These are phyloP conservation scores for Hibiscus trionum DNA, from an alignment of 345 rosid genomes.

Conservation along the genomic window DNA sequence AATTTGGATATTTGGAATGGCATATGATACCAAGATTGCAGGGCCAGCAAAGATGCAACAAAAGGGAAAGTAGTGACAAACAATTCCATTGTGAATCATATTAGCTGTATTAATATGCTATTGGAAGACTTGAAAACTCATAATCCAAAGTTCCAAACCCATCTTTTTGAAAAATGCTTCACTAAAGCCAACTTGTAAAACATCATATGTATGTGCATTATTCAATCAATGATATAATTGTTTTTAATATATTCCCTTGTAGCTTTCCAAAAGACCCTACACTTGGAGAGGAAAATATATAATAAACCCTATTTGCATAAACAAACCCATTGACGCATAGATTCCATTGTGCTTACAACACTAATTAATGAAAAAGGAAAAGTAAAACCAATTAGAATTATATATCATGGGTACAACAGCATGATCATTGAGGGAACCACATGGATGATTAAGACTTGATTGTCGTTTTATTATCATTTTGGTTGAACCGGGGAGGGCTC, in stretches of 20 bases:
- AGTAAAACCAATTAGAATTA: neutral
- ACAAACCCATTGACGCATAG: slow-evolving; percentile 22
- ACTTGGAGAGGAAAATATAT: neutral
- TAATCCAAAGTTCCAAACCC: slow-evolving; percentile 8
- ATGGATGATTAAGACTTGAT: slow-evolving; percentile 22
- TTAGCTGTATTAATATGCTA: slow-evolving; percentile 15
- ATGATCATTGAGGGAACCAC: slow-evolving; percentile 21
- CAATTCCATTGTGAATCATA: slow-evolving; percentile 4
- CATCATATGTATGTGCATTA: neutral
- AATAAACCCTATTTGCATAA: neutral
- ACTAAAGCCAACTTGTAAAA: slow-evolving; percentile 18
- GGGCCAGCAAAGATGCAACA: slow-evolving; percentile 2
- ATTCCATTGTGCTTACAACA: slow-evolving; percentile 17
- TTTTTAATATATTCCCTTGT: slow-evolving; percentile 15
- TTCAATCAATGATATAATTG: slow-evolving; percentile 1
- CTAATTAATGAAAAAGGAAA: slow-evolving; percentile 29
- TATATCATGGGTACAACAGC: slow-evolving; percentile 8
- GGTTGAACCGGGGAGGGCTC: slow-evolving; percentile 9
- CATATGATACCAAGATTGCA: slow-evolving; percentile 13
- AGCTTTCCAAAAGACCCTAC: slow-evolving; percentile 21
- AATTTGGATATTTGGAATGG: neutral
- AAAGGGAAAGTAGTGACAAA: neutral
- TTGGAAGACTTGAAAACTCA: slow-evolving; percentile 10
- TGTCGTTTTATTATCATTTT: slow-evolving; percentile 19
- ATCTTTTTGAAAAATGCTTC: slow-evolving; percentile 14